Base-by-base conservation (phyloP, 768 basidiomycete genomes). In the Naganishia vishniacii region DNA sequence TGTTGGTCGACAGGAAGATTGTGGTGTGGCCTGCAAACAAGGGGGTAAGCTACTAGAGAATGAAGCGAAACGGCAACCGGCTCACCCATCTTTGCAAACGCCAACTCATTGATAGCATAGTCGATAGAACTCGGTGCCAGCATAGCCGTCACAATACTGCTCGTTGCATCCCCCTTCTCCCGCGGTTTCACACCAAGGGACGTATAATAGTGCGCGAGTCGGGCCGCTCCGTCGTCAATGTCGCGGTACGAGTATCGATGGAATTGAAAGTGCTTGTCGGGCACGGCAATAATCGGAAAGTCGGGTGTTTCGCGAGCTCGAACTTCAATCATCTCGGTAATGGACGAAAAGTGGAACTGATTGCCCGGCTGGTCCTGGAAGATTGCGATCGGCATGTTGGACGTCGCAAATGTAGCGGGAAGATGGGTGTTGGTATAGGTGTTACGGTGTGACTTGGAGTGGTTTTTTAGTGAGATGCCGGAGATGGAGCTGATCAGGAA, bases 71-170 rank as follows among this genome's bases (percentile, higher is more conserved):
- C 5, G 20, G 2, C 3, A 7, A 18, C 9, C n/a, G 26, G 23
- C 59, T 45, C 25, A 60, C 59, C 59, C 59, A 60, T 60, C 59
- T 60, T 60, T 18, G 59, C 59, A 31, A 60, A 60, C 18, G 59
- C 59, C 42, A 60, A n/a, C 34, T 60, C 59, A 16, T 60, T 45
- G 46, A 60, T 60, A 20, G 59, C 59, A 46, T 60, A 60, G 37
- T 60, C 59, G 29, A 60, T 47, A 25, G 59, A 45, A n/a, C 42
- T 45, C 23, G 59, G 59, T 11, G 59, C 59, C 59, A 60, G 46
- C 46, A 60, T 60, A 9, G 59, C 46, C 1, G 59, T 60, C n/a
- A 45, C 46, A 18, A 60, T 45, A 31, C 59, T 45, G 31, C 44
- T 60, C 26, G 31, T 47, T 15, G 42, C 46, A 46, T 60, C 59